Evolutionary conservation across 2,329 filamentous ascomycete species (phyloP), one percentile per base, ranked within the genome.

Genomic region (Leptographium flavum): DNA sequence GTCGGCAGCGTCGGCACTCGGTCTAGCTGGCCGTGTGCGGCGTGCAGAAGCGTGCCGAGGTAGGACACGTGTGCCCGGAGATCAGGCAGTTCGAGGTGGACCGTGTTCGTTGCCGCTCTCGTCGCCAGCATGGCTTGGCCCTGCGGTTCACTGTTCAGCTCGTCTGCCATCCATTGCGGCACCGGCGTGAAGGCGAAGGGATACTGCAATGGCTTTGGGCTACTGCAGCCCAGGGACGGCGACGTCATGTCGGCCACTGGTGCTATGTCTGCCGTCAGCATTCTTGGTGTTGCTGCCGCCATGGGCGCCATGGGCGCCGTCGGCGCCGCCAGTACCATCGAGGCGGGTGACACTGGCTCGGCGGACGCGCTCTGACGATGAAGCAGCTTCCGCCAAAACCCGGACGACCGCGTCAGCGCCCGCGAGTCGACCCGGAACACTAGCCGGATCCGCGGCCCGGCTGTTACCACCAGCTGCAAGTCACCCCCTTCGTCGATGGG

Each of bases 331-430:
- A n/a, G n/a, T n/a, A n/a, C n/a, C n/a, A n/a, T n/a, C n/a, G n/a
- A n/a, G n/a, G n/a, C n/a, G n/a, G n/a, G n/a, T n/a, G n/a, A n/a
- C n/a, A n/a, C n/a, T n/a, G n/a, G n/a, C n/a, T n/a, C n/a, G n/a
- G n/a, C n/a, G n/a, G n/a, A n/a, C n/a, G n/a, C n/a, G n/a, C n/a
- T n/a, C 27, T 28, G 27, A 11, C 27, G 8, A 4, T 28, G 27
- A 17, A 47, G 38, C 3, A 47, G 42, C 4, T 17, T 19, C 15
- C 42, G 17, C 43, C 43, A 48, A 14, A 48, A 43, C 22, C 21
- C 17, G 4, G 47, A 48, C n/a, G 43, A 35, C 11, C 47, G 35
- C n/a, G 47, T 43, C 39, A 48, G 43, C 7, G 47, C 47, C 14
- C 44, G 40, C 17, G 47, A 45, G 25, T 48, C 47, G 2, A 48